A percentile compares a stretch with the other conserved stretches of the same genome.
Conservation (phyloP, 2,329 filamentous ascomycete species). For the Zymoseptoria ardabiliae region DNA sequence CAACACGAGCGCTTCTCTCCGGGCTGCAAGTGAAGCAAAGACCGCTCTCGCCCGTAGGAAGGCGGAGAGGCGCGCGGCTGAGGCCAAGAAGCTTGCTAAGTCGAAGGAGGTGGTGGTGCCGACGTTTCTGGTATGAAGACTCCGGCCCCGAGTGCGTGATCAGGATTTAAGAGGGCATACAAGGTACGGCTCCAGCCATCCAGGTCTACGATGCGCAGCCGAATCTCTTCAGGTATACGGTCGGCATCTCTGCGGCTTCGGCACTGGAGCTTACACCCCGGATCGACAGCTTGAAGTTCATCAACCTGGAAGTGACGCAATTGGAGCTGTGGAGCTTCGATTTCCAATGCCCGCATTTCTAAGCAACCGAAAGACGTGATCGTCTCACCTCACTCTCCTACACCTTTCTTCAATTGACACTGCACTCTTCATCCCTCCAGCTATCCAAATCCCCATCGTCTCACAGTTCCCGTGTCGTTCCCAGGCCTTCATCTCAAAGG, state of each 20-base stretch:
- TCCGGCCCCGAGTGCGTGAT: background rate
- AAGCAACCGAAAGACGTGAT: background rate
- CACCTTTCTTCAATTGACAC: background rate
- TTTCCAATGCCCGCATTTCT: background rate
- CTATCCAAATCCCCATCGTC: too few relatives aligned
- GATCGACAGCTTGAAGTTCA: background rate
- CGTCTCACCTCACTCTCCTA: background rate
- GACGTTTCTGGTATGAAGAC: background rate
- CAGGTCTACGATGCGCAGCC: background rate
- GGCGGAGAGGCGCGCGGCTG: background rate
- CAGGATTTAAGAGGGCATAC: background rate
- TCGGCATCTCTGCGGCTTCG: background rate
- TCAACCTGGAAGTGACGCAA: background rate
- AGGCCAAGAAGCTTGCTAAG: background rate
- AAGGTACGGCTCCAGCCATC: background rate
- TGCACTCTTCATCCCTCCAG: background rate
- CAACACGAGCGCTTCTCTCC: background rate
- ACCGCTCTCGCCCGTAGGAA: background rate
- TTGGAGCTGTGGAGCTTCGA: background rate
- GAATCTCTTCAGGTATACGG: background rate
- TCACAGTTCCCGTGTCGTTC: background rate
- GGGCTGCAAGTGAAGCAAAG: background rate
- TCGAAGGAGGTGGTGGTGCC: background rate
- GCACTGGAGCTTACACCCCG: background rate
- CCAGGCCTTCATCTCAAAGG: background rate